Evolutionary conservation across 2,329 filamentous ascomycete genomes (phyloP).

Genomic region (Ophiostoma australiae): DNA sequence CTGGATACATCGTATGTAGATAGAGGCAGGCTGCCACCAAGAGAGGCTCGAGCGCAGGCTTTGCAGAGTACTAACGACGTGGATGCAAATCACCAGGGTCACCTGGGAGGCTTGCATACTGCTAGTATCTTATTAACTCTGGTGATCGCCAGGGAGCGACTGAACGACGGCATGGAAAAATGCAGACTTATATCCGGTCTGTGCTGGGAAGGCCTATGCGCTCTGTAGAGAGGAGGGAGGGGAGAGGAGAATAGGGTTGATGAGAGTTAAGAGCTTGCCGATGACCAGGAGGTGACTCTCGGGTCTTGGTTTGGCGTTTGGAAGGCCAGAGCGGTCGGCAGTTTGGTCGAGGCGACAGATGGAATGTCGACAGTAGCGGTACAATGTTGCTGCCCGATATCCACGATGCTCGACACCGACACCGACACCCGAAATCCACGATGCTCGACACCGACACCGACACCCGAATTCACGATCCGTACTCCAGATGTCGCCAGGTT

Average conservation of each 20-base stretch:
- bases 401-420: too few species aligned
- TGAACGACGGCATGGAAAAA: constrained; percentile 6
- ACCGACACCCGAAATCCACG: too few species aligned
- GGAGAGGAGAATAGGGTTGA: neutral
- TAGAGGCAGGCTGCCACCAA: neutral
- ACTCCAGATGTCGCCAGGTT: too few species aligned
- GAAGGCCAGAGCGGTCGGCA: too few species aligned
- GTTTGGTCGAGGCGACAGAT: too few species aligned
- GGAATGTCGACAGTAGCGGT: too few species aligned
- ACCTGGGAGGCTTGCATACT: neutral
- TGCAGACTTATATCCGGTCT: neutral
- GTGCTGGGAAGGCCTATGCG: neutral
- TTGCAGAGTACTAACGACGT: neutral
- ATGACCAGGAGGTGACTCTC: neutral
- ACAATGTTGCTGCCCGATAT: too few species aligned
- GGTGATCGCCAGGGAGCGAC: constrained; percentile 7
- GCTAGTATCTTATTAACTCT: neutral
- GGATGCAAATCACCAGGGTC: neutral
- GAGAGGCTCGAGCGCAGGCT: neutral
- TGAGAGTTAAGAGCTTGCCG: neutral
- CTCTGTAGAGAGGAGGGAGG: neutral
- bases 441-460: too few species aligned
- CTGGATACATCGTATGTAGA: too few species aligned
- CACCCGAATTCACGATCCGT: too few species aligned
- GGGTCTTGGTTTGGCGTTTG: neutral